phyloP scores from a whole-genome alignment of 371 early-diverging fungal genomes.

The Mucor circinelloides region DNA sequence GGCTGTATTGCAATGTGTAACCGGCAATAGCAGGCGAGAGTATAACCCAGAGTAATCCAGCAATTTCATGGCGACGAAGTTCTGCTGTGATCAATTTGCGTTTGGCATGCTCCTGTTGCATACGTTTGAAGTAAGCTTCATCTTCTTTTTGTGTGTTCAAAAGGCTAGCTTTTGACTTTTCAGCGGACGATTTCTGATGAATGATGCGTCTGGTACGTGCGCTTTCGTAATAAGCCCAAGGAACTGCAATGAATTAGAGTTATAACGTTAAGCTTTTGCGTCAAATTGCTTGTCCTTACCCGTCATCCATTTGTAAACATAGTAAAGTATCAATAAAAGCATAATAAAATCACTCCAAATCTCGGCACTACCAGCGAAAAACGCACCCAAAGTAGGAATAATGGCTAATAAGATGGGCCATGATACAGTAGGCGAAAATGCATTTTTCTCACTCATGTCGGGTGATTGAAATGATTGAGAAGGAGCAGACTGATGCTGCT shows the following conservation, averaged over 20 bases:
- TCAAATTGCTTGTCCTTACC: constrained; percentile 38
- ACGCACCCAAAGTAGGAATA: constrained; percentile 63
- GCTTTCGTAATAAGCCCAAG: constrained; percentile 72
- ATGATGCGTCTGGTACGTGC: constrained; percentile 56
- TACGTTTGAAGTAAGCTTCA: constrained; percentile 6
- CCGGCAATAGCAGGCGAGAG: constrained; percentile 63
- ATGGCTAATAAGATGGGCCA: constrained; percentile 72
- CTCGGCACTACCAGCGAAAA: constrained; percentile 66
- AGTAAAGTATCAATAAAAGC: constrained; percentile 61
- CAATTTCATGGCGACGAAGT: constrained; percentile 59
- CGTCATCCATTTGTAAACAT: constrained; percentile 71
- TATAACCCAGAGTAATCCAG: constrained; percentile 54
- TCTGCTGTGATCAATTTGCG: constrained; percentile 30
- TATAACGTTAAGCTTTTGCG: not conserved
- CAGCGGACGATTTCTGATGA: constrained; percentile 18
- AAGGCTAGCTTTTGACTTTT: constrained; percentile 6
- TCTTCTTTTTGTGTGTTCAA: not conserved
- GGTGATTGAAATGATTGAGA: not conserved
- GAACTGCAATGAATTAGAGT: constrained; percentile 33
- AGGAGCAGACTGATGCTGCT: not conserved
- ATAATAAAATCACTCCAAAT: constrained; percentile 71
- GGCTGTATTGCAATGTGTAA: constrained; percentile 57
- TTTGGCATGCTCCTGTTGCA: constrained; percentile 5
- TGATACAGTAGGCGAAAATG: constrained; percentile 21
- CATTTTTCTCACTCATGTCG: not conserved